Conservation (phyloP, 495 filamentous ascomycete genomes). For the Neurospora sp. region DNA sequence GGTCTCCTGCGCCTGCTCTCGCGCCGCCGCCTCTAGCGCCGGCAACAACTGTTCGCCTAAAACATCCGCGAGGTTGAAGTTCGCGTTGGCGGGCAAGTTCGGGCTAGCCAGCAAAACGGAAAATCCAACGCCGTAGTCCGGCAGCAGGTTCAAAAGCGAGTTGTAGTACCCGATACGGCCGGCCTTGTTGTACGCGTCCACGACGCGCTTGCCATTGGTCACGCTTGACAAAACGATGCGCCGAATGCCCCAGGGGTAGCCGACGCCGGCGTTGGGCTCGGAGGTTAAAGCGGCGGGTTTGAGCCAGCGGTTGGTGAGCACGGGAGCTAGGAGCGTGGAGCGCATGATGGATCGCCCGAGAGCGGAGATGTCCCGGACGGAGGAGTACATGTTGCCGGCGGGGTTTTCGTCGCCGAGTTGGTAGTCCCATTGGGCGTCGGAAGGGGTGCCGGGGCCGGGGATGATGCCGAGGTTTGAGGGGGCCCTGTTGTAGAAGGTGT, state of each 20-base stretch:
- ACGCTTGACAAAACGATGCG: constrained; percentile 21
- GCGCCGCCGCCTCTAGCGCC: constrained; percentile 33
- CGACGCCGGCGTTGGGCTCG: constrained; percentile 33
- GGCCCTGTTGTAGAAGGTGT: constrained; percentile 29
- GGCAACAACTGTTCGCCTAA: constrained; percentile 34
- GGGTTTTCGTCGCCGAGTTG: constrained; percentile 32
- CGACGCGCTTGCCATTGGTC: constrained; percentile 35
- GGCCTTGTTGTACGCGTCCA: constrained; percentile 43
- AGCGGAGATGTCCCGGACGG: constrained; percentile 37
- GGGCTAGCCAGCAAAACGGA: constrained; percentile 26
- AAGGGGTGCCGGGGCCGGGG: constrained; percentile 13
- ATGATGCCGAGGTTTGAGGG: constrained; percentile 23
- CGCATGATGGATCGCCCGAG: constrained; percentile 47
- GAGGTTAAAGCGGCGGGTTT: constrained; percentile 44
- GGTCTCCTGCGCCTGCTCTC: constrained; percentile 29
- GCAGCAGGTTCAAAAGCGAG: constrained; percentile 34
- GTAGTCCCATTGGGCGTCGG: constrained; percentile 22
- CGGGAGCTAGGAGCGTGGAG: constrained; percentile 33
- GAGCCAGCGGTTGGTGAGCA: constrained; percentile 46
- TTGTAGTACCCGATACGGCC: constrained; percentile 40
- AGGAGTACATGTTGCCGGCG: constrained; percentile 50
- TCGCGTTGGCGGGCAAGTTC: constrained; percentile 38
- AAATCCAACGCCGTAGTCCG: constrained; percentile 43
- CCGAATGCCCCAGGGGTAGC: constrained; percentile 50
- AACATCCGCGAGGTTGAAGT: constrained; percentile 36